Evolutionary conservation across 169 alveolate genomes (phyloP), one percentile per base, ranked within the genome.

Genomic region (Hepatocystis sp.): DNA sequence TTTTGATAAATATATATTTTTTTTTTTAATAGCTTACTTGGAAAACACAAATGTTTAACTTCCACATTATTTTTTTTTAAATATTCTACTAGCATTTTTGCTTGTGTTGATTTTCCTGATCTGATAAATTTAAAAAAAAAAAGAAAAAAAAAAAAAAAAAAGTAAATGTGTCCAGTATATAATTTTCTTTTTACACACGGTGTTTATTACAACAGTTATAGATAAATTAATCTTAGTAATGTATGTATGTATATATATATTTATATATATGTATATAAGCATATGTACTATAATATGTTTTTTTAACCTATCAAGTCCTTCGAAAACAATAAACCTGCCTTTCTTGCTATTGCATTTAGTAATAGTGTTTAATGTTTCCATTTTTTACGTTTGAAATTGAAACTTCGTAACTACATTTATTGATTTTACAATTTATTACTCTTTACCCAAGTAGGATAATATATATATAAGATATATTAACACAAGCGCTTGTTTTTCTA

Each of bases 241-340:
- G n/a, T n/a, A n/a, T n/a, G n/a, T n/a, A n/a, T n/a, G n/a, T n/a
- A n/a, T n/a, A n/a, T n/a, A n/a, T n/a, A n/a, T n/a, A n/a, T n/a
- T n/a, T n/a, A n/a, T n/a, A n/a, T n/a, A n/a, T n/a, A n/a, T n/a
- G n/a, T n/a, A n/a, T n/a, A n/a, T n/a, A n/a, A n/a, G n/a, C n/a
- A n/a, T n/a, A n/a, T n/a, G n/a, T n/a, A n/a, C n/a, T n/a, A n/a
- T n/a, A n/a, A n/a, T 28, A 11, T 10, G 15, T 40, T 51, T 13
- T 85, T 28, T 76, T 2, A 56, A 94, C 97, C 97, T 91, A 90
- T 97, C 99, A 1, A 97, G 91, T 0, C 99, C 99, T 86, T 97
- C 99, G 27, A 97, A 93, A 7, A 96, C 99, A 11, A 97, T 93
- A 65, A 97, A 96, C 34, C 92, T 61, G 1, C 99, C 99, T 36